Conservation (phyloP, 108 stramenopile genomes). For the Ochromonas danica region DNA sequence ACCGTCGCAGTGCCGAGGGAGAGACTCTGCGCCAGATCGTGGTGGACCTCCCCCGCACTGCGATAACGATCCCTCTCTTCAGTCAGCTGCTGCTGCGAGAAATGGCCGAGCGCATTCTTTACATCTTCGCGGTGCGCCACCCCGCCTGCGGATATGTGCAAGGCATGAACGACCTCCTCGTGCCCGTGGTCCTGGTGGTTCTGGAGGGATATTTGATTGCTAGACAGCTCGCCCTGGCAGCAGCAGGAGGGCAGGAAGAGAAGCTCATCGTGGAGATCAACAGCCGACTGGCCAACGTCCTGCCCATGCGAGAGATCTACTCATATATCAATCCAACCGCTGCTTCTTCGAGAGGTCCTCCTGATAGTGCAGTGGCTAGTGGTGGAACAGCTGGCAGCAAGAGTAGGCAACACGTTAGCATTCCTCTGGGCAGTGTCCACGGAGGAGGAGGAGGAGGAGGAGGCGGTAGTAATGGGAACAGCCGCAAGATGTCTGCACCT, state of each 20-base stretch:
- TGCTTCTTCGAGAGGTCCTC: background rate
- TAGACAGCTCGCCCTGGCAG: background rate
- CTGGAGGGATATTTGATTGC: slow-evolving; percentile 67
- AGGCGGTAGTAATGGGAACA: too few species aligned
- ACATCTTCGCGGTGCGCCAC: slow-evolving; percentile 90
- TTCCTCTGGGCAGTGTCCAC: too few species aligned
- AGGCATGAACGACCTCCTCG: slow-evolving; percentile 95
- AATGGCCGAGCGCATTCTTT: slow-evolving; percentile 74
- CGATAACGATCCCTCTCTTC: slow-evolving; percentile 84
- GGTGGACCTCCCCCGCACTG: slow-evolving; percentile 93
- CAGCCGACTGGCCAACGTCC: slow-evolving; percentile 61
- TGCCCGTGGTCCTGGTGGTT: slow-evolving; percentile 86
- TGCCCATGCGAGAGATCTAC: background rate
- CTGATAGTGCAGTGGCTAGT: background rate
- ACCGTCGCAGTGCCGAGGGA: slow-evolving; percentile 73
- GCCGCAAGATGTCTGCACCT: too few species aligned
- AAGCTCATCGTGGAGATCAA: slow-evolving; percentile 64
- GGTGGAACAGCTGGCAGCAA: background rate
- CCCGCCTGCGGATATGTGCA: slow-evolving; percentile 94
- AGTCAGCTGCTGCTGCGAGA: slow-evolving; percentile 80
- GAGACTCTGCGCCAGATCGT: slow-evolving; percentile 86
- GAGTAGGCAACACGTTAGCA: too few species aligned
- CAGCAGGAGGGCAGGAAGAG: slow-evolving; percentile 55
- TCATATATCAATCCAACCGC: background rate
- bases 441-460: too few species aligned